These are phyloP conservation scores for Aspergillus flavus DNA, from an alignment of 2,329 filamentous ascomycete species.

Conservation along the genomic window DNA sequence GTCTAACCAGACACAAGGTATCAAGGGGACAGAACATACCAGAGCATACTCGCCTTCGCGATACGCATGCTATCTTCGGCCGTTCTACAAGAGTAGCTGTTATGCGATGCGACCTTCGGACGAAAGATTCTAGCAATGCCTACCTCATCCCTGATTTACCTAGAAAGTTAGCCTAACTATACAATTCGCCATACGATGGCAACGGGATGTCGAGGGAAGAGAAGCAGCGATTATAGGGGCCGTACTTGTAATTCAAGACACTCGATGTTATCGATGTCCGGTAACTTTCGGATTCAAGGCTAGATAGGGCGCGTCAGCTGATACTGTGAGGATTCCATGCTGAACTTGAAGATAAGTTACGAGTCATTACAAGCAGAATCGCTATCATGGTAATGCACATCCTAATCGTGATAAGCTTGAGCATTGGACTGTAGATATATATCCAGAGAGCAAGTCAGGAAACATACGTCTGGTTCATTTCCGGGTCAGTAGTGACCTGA, in stretches of 20 bases:
- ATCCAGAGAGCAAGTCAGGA: neutral
- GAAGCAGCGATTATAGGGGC: too few species aligned
- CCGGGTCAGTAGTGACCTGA: neutral
- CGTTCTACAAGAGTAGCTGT: neutral
- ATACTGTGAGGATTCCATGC: neutral
- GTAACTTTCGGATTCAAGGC: neutral
- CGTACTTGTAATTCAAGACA: constrained; percentile 1
- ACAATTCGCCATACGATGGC: neutral
- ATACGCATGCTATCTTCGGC: constrained; percentile 11
- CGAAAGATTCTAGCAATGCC: too few species aligned
- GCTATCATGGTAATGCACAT: neutral
- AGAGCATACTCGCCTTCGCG: constrained; percentile 10
- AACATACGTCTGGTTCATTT: neutral
- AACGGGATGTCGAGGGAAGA: neutral
- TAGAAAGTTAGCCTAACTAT: neutral
- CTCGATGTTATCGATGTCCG: neutral
- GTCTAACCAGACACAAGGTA: neutral
- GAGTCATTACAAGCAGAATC: neutral
- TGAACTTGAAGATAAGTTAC: neutral
- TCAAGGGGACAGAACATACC: neutral
- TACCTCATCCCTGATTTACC: neutral
- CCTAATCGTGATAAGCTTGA: neutral
- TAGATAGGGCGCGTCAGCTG: neutral
- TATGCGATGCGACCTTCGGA: neutral
- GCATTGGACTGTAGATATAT: too few species aligned